Evolutionary conservation across 495 filamentous ascomycete genomes (phyloP), one percentile per base, ranked within the genome.

Genomic region (Talaromyces stipitatus): DNA sequence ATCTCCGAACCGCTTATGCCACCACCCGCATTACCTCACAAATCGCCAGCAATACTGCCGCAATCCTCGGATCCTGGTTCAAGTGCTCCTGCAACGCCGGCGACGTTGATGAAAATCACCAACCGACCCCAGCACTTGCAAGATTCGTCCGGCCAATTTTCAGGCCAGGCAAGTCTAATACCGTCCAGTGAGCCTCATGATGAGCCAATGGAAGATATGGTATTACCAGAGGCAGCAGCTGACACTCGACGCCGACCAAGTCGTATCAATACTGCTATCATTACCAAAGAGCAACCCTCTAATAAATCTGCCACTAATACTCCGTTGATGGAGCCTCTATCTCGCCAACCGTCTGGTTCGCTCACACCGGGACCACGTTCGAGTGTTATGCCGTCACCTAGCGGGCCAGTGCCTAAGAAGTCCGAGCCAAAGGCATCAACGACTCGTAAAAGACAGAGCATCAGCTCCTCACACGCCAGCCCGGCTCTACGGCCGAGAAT

Each of bases 401-500:
- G 69, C 56, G 73, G 73, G 2, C 72, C 73, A 4, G 56, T 73
- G 24, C 63, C 64, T 11, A 75, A 69, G 54, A 72, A 71, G 54
- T 70, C 73, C 16, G 72, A 76, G 14, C 64, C 68, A 48, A 69
- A 65, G 32, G 50, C 57, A 52, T 68, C 55, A 53, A 54, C 59
- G 14, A 60, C 59, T 59, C 67, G 73, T 64, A 96, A 97, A 74
- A 82, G 92, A 30, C 76, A 79, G 6, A 94, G 89, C 58, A 72
- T 84, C 30, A 84, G 80, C 64, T 90, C 89, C n/a, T 80, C 87
- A n/a, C 85, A 88, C 4, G 82, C 85, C 8, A 87, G 83, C 56
- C 94, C 94, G 5, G 91, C 91, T 20, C 66, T 98, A 38, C 77
- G 88, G n/a, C 94, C 94, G 22, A 92, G 85, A 66, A 97, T 97